phyloP scores from a whole-genome alignment of 2,329 filamentous ascomycete genomes.

The Neoarthrinium moseri region DNA sequence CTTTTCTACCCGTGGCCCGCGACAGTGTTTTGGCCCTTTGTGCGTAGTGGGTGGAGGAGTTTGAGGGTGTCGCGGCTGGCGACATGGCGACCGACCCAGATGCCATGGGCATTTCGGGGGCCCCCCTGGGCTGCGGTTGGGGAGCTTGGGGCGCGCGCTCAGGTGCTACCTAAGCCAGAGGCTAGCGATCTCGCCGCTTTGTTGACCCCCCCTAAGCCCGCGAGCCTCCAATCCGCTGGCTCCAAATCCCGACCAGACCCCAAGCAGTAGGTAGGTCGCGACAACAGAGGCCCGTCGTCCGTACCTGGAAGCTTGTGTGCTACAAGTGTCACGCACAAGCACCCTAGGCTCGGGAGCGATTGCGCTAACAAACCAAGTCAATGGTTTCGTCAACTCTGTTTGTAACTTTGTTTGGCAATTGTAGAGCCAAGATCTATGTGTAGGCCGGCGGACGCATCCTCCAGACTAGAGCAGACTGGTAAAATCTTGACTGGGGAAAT shows the following conservation, averaged over 20 bases:
- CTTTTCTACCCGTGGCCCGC: conserved; percentile 34
- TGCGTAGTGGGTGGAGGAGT: conserved; percentile 32
- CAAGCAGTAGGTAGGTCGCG: neutral
- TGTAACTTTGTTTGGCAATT: neutral
- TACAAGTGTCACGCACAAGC: too few relatives aligned
- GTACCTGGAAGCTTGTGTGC: neutral
- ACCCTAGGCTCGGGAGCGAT: too few relatives aligned
- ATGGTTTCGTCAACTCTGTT: neutral
- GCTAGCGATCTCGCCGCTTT: too few relatives aligned
- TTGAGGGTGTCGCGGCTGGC: conserved; percentile 32
- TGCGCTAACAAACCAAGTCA: neutral
- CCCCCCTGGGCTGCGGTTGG: neutral
- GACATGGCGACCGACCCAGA: conserved; percentile 29
- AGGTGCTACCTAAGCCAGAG: too few relatives aligned
- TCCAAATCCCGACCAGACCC: neutral
- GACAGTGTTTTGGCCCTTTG: conserved; percentile 23
- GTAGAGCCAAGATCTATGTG: neutral
- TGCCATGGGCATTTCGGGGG: neutral
- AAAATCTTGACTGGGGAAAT: too few relatives aligned
- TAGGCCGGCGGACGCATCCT: neutral
- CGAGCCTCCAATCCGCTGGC: too few relatives aligned
- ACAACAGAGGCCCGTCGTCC: neutral
- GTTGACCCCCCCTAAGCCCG: too few relatives aligned
- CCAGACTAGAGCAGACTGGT: neutral
- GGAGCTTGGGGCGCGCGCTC: too few relatives aligned